Conservation (phyloP, 345 rosid genomes). For the Eucalyptus marginata region DNA sequence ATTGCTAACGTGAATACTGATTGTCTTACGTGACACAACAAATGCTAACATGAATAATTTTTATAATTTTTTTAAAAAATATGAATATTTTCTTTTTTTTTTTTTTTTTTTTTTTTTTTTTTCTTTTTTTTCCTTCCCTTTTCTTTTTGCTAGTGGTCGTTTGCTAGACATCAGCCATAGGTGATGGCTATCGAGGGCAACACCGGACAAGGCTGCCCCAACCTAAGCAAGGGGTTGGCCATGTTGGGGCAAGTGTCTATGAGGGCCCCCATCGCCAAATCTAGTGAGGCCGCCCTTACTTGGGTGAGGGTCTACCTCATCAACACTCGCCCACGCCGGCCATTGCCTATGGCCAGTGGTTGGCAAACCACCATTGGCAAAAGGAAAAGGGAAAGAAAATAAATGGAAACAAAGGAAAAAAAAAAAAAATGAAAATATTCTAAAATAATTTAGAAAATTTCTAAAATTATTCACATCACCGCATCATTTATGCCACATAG, state of each 20-base stretch:
- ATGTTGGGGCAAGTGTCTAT: fast-evolving
- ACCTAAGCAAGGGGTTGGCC: no score
- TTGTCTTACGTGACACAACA: fast-evolving
- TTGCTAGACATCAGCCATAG: fast-evolving
- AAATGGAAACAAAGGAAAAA: no score
- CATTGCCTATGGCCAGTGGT: fast-evolving
- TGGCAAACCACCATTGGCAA: no score
- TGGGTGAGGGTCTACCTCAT: no score
- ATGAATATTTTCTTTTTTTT: no score
- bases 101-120: no score
- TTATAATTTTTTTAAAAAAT: no score
- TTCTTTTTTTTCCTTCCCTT: fast-evolving
- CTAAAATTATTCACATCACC: fast-evolving
- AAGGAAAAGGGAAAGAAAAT: no score
- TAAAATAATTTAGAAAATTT: no score
- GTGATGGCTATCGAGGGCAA: fast-evolving
- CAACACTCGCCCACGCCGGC: fast-evolving
- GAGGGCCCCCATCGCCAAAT: no score
- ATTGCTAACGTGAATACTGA: fast-evolving
- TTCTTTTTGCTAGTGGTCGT: fast-evolving
- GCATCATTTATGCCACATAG: fast-evolving
- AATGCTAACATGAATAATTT: fast-evolving
- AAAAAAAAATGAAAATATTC: no score
- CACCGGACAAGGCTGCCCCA: fast-evolving
- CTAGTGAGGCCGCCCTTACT: fast-evolving